These are phyloP conservation scores for Hypoxylon sp. DNA, from an alignment of 2,329 filamentous ascomycete genomes.

Conservation along the genomic window DNA sequence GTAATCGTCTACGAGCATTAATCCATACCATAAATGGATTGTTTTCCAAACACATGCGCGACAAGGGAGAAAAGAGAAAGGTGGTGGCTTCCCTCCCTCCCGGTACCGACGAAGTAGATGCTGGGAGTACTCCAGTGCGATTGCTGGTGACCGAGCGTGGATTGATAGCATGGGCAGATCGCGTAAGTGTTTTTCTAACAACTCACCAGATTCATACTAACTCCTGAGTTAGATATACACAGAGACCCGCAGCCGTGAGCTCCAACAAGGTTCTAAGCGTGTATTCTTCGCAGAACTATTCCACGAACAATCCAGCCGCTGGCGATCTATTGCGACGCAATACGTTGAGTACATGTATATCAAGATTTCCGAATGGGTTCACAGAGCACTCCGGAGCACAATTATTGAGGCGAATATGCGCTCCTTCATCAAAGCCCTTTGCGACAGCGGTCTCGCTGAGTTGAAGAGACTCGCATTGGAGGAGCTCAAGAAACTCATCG, in stretches of 20 bases:
- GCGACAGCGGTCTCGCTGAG: not conserved
- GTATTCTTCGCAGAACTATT: slow-evolving; percentile 58
- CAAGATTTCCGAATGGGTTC: slow-evolving; percentile 2
- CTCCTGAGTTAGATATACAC: not conserved
- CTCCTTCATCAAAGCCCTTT: not conserved
- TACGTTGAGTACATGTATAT: slow-evolving; percentile 29
- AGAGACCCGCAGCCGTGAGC: slow-evolving; percentile 46
- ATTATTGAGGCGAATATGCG: not conserved
- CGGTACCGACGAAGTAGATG: rapidly evolving
- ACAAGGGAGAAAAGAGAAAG: slow-evolving; percentile 9
- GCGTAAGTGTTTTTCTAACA: not conserved
- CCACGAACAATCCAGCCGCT: slow-evolving; percentile 56
- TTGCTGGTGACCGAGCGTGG: not conserved
- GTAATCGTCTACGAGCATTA: slow-evolving; percentile 4
- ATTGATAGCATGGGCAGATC: slow-evolving; percentile 1
- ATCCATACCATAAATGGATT: slow-evolving; percentile 1
- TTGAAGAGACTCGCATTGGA: slow-evolving; percentile 15
- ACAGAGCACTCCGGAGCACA: not conserved
- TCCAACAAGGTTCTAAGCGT: slow-evolving; percentile 59
- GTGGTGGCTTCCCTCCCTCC: no score
- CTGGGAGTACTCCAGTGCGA: not conserved
- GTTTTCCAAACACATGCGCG: slow-evolving; percentile 12
- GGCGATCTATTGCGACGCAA: slow-evolving; percentile 51
- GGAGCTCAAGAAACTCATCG: slow-evolving; percentile 51
- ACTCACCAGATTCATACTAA: not conserved